Evolutionary conservation across 2,329 filamentous ascomycete genomes (phyloP).

Genomic region (Emericellopsis atlantica): DNA sequence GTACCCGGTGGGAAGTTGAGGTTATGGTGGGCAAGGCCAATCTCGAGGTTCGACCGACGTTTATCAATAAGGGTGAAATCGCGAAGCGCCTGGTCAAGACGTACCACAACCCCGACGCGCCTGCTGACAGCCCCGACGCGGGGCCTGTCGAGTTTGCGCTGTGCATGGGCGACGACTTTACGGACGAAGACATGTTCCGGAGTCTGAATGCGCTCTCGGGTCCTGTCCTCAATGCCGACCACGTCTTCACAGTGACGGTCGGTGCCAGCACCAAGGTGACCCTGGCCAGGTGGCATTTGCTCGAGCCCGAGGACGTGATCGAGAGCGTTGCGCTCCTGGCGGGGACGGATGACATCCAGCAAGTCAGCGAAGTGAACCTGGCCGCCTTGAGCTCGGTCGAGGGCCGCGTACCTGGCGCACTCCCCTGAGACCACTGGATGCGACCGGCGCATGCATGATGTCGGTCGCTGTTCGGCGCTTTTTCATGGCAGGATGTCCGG

Average conservation of each 20-base stretch:
- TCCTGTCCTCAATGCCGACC: constrained; percentile 39
- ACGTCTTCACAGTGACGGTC: constrained; percentile 84
- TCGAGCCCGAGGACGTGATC: constrained; percentile 82
- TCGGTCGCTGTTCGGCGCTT: background rate
- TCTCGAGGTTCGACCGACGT: constrained; percentile 88
- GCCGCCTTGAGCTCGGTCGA: constrained; percentile 40
- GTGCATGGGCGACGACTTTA: constrained; percentile 90
- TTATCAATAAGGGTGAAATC: constrained; percentile 97
- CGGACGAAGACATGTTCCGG: constrained; percentile 94
- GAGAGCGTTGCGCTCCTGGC: constrained; percentile 47
- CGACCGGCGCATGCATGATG: background rate
- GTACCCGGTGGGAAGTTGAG: constrained; percentile 76
- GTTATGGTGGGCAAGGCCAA: constrained; percentile 97
- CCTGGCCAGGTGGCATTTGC: constrained; percentile 76
- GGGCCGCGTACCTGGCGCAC: constrained; percentile 29
- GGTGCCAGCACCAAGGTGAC: constrained; percentile 89
- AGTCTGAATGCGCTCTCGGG: constrained; percentile 51
- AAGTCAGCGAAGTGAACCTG: constrained; percentile 40
- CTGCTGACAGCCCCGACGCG: constrained; percentile 27
- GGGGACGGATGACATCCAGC: constrained; percentile 26
- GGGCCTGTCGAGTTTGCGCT: constrained; percentile 66
- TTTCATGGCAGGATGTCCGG: no score
- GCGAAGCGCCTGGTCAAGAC: constrained; percentile 68
- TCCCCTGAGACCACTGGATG: background rate
- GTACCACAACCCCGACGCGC: constrained; percentile 43